Evolutionary conservation across 2,329 filamentous ascomycete genomes (phyloP).

Genomic region (Pyrenochaeta sp.): DNA sequence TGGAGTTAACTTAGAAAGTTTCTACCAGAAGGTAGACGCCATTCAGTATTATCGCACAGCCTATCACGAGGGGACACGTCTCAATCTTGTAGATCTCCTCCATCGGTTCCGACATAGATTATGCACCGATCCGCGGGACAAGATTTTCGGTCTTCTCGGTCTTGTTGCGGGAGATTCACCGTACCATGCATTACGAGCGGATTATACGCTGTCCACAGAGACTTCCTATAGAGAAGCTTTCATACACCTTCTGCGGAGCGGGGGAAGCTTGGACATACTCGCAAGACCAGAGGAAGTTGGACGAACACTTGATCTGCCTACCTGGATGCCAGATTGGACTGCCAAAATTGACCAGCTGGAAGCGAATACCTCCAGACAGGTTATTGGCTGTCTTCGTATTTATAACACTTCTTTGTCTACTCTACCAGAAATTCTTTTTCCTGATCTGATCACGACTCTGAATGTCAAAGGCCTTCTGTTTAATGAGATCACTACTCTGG

Average conservation of each 20-base stretch:
- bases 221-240: not conserved
- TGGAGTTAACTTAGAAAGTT: not conserved
- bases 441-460: not conserved
- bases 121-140: slow-evolving; percentile 4
- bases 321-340: slow-evolving; percentile 5
- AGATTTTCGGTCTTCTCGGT: slow-evolving; percentile 4
- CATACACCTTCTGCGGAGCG: not conserved
- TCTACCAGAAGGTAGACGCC: not conserved
- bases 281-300: not conserved
- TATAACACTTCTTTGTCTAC: not conserved
- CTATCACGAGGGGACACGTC: not conserved
- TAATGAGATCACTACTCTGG: not conserved
- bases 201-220: not conserved
- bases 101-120: not conserved
- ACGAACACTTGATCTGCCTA: slow-evolving; percentile 1
- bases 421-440: not conserved
- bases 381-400: not conserved
- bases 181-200: not conserved
- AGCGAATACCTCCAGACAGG: not conserved
- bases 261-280: not conserved
- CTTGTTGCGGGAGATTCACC: not conserved
- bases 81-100: not conserved
- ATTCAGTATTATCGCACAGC: not conserved
- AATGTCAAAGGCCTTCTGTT: not conserved
- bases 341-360: not conserved